Base-by-base conservation (phyloP, 257 asterid species). In the Plectranthus barbatus region DNA sequence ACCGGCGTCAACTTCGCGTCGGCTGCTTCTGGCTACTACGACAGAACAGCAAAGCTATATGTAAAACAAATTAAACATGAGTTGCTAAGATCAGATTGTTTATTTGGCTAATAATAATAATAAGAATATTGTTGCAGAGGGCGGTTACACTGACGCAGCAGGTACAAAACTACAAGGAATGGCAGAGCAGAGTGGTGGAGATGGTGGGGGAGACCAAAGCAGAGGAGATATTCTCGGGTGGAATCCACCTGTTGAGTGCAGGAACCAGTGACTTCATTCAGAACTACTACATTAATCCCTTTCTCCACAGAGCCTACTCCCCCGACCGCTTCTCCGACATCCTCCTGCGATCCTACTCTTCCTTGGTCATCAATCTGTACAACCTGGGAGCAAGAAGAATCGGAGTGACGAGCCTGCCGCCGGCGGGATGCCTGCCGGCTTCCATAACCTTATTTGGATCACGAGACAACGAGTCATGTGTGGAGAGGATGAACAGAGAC, bases 1-100 rank as follows among this genome's bases (percentile, higher is more conserved):
- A 71, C 69, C 4, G 96, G 96, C 9, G 88, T 62, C 68, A 91
- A 91, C 78, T 88, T 91, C 37, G 96, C 95, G 5, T 91, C 98
- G 3, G 95, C 96, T 50, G 91, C 96, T 65, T 88, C 98, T 20
- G 98, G 96, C 31, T 88, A 91, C 68, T 88, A 78, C 19, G 95
- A 88, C 45, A 44, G 67, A 56, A 91, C 98, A 9, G 84, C 94
- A 9, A 74, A 70, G 26, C 66, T 88, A 45, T 86, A 78, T 68
- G 96, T 86, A 77, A 78, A 39, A 10, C 40, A 34, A 8, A 34
- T 5, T 5, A 34, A 3, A 5, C 1, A 8, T 34, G n/a, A n/a
- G n/a, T n/a, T n/a, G n/a, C n/a, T n/a, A n/a, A 37, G 44, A 37
- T 9, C 10, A 10, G 40, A 37, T 40, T 40, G 14, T 12, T 11